Base-by-base conservation (phyloP, 2,329 filamentous ascomycete genomes). In the Onygenales sp. region DNA sequence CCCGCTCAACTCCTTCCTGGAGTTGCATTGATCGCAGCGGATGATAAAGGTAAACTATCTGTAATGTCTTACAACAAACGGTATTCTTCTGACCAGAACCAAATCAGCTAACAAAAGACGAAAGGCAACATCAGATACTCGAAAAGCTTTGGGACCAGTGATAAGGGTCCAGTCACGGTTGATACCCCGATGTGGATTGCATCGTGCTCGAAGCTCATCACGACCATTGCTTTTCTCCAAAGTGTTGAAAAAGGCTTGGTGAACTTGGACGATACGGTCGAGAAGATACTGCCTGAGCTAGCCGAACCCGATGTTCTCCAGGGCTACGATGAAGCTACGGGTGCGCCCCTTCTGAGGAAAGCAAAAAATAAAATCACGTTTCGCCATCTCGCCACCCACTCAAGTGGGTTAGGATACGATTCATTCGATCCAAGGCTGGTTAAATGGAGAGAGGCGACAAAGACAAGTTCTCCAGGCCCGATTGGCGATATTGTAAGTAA, bases 181-280 rank as follows among this genome's bases (percentile, higher is more conserved):
- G 51, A 53, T 42, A 48, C 51, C 6, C 43, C 51, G 4, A 33
- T 53, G 7, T 53, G 43, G 43, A 6, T 49, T 58, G 58, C 37
- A 53, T 76, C 13, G 49, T 39, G 6, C 32, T 70, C 68, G 11
- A 73, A 73, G 52, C 64, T 82, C 6, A 57, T 79, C 52, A 74
- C 77, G 1, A 71, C 73, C 0, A 69, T 82, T 49, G 73, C 77
- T 4, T 71, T 70, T 0, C 58, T 82, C 42, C 76, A 80, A 52
- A 71, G 74, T 45, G 76, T 81, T 1, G 78, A 82, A 34, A 68
- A 73, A n/a, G 77, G 76, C 0, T 61, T 73, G 1, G 56, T 80
- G 2, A 58, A 61, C 2, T 65, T 81, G 0, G 70, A 74, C 13
- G 71, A 70, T 4, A 72, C 78, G 51, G 59, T 80, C 0, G 63